Base-by-base conservation (phyloP, 805 yeast genomes). In the Saccharomyces jurei region DNA sequence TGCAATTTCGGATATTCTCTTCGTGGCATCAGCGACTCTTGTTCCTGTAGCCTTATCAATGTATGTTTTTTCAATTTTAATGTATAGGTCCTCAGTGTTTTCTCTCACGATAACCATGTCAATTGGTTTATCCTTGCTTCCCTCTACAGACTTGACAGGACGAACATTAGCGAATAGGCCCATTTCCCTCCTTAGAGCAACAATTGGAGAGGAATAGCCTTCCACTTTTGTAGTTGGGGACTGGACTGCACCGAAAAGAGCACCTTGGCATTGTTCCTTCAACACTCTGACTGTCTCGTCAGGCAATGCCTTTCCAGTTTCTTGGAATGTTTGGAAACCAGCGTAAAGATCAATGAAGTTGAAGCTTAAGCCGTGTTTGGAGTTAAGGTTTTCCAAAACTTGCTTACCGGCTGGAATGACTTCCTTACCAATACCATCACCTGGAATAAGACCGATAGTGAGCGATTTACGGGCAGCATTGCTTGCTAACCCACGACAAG, bases 51-150 rank as follows among this genome's bases (percentile, higher is more conserved):
- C 80, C 62, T 79, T 82, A 61, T 79, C 83, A 30, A 62, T 63
- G 70, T 79, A 88, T 49, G 88, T 71, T 64, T 76, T 82, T 76
- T 94, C 99, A 71, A 91, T 96, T 77, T 94, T 94, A 73, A 94
- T 86, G 76, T 94, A 94, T 64, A 92, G 79, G 74, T 94, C 99
- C 77, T 94, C 99, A 58, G 99, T 94, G 80, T 94, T 94, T 76
- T 94, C 99, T 72, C 99, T 87, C 41, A 94, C 99, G 71, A 94
- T 94, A 30, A 94, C 96, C 89, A 94, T 85, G 72, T 94, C 99
- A 51, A 91, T 96, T 41, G 95, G 91, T 73, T 89, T 83, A 61
- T 89, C 91, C 14, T 60, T 61, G 53, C 82, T 78, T 52, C 91
- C 92, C 46, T 81, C 84, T 44, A 91, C 97, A 51, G 94, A 85